phyloP scores from a whole-genome alignment of 768 basidiomycete genomes.

The Porphyrellus cyaneotinctus region DNA sequence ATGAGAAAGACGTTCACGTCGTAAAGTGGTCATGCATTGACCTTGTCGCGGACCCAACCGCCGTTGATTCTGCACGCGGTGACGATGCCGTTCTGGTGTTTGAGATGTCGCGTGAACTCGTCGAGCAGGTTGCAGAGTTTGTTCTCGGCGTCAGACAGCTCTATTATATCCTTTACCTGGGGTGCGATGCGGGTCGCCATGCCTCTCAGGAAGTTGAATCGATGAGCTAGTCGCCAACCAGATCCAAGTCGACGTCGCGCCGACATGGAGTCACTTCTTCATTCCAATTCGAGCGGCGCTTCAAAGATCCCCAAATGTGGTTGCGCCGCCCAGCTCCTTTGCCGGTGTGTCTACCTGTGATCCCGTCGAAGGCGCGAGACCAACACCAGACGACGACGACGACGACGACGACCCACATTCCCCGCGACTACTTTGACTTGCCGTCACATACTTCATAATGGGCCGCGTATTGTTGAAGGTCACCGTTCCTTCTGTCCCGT shows the following conservation, averaged over 20 bases:
- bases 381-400: constrained; percentile 6
- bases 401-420: background rate
- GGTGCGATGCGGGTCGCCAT: constrained; percentile 35
- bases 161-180: constrained; percentile 37
- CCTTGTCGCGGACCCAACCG: constrained; percentile 99
- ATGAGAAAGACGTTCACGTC: constrained; percentile 12
- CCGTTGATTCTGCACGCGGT: constrained; percentile 89
- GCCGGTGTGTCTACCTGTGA: constrained; percentile 16
- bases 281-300: constrained; percentile 24
- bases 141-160: constrained; percentile 64
- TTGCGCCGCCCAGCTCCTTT: constrained; percentile 1
- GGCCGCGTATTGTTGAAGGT: constrained; percentile 88
- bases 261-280: background rate
- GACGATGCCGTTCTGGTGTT: constrained; percentile 45
- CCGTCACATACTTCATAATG: constrained; percentile 38
- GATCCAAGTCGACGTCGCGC: background rate
- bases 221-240: constrained; percentile 8
- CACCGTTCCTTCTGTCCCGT: constrained; percentile 5
- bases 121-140: constrained; percentile 75
- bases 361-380: constrained; percentile 7
- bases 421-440: background rate
- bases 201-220: constrained; percentile 6
- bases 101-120: constrained; percentile 61
- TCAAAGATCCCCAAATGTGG: constrained; percentile 20
- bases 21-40: constrained; percentile 32